Base-by-base conservation (phyloP, 371 early-diverging fungal species). In the Lichtheimia hyalospora region DNA sequence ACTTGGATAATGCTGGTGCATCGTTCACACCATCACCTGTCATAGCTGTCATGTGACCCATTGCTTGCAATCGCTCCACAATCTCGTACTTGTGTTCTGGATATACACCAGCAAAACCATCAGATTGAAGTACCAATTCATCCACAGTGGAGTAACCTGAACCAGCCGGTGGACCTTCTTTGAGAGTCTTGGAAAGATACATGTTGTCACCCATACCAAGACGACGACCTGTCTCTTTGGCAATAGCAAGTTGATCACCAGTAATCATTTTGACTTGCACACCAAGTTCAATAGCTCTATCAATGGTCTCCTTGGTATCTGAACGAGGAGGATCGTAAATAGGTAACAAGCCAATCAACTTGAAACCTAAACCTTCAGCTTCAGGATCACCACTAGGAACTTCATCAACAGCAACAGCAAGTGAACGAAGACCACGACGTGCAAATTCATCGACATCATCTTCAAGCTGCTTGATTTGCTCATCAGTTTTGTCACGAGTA, bases 11-110 rank as follows among this genome's bases (percentile, higher is more conserved):
- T 51, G 98, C 96, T 15, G 95, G 95, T 12, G 96, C 93, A 77
- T 97, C 99, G 79, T 96, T 97, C 63, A 95, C 95, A 82, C 97
- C 96, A 75, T 97, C 96, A 69, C 99, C 99, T 40, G 94, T 93
- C 94, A 95, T 95, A 52, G 89, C 91, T 49, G 90, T 92, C 76
- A 91, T 84, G 64, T 92, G 88, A 24, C 89, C 89, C 66, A 84
- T 78, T 62, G 84, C 83, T 77, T 96, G 94, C 57, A 97, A 84
- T 48, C 92, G 91, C 70, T 90, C 89, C 39, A 98, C 94, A 77
- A 97, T 92, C 74, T 92, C 91, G 62, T 91, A 86, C 84, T 96
- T 97, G 82, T 95, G 93, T 73, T 97, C 96, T 25, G 98, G 96
- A 67, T 87, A 89, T 61, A 94, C 92, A 64, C 95, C 89, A 43